Base-by-base conservation (phyloP, 2,329 filamentous ascomycete genomes). In the Tolypocladium tropicale region DNA sequence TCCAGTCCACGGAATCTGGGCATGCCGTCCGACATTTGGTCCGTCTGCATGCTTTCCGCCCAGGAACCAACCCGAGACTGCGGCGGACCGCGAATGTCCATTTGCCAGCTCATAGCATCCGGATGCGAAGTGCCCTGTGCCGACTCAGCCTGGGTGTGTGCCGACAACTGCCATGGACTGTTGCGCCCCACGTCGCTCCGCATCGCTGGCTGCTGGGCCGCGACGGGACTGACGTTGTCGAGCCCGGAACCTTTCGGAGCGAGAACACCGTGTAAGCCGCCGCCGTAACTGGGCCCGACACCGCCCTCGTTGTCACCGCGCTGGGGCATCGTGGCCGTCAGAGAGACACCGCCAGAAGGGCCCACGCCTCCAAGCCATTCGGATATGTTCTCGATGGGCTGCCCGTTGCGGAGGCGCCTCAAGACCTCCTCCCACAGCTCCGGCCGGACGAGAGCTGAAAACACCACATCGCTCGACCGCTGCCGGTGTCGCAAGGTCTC, bases 381-480 rank as follows among this genome's bases (percentile, higher is more conserved):
- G 5, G 80, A 78, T 55, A 86, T 81, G 50, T 58, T 71, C 49
- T 84, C 80, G 25, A 83, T 68, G 10, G 74, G 70, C 58, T 84
- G 78, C 46, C 82, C 82, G 30, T 67, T 70, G 46, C 78, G 80
- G 48, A 85, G 64, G 6, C 78, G 76, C 23, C 72, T 69, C 55
- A 85, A 60, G 2, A 85, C 76, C 37, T 82, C 78, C 57, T 81
- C 78, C 72, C 77, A 78, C 7, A 78, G 66, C 6, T 78, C 76
- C 2, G 78, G 72, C 12, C 74, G 74, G 6, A 72, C 67, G 51
- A 86, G 74, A 11, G 82, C 82, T 4, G 76, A 70, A 32, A 86
- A 70, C 52, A 86, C 76, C 33, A 75, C 75, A 30, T 85, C 79
- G 65, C 71, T 82, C 49, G 76, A 77, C 25, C 75, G 77, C 63